Base-by-base conservation (phyloP, 306 rosid genomes). In the Acacia acuminata region DNA sequence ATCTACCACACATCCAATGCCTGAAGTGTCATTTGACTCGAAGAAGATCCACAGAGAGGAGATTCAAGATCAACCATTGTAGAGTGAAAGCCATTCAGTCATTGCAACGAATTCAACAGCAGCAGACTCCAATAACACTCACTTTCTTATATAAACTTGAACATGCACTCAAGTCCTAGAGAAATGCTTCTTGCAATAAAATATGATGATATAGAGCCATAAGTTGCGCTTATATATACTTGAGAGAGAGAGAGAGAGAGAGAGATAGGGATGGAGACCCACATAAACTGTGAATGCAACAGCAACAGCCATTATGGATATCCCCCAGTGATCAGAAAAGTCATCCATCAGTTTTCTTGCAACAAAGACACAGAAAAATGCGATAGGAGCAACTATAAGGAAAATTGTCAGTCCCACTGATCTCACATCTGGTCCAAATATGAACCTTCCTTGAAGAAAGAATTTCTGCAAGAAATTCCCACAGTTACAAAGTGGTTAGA, bases 351-450 rank as follows among this genome's bases (percentile, higher is more conserved):
- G 89, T 84, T 92, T 94, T 82, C 90, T 84, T 84, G 94, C 99
- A 77, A 96, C 96, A 89, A 91, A 94, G 86, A 88, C 83, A 81
- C 99, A 96, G 96, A 96, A 96, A 84, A 87, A 80, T 19, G 94
- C 50, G 4, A 94, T 89, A 30, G 99, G 99, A 68, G 93, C 98
- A 85, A 96, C 94, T 53, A 96, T 90, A 56, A 96, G 96, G 77
- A 92, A 88, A 81, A 96, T 80, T 56, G 99, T 96, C 87, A 96
- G 86, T 45, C 81, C 90, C 92, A 96, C 76, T 15, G 99, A 96
- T 88, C 99, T 91, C 83, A 91, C 97, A 91, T 96, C 99, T 30
- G 99, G 99, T 79, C 99, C 99, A 56, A 96, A 96, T 83, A 96
- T 91, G 86, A 96, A 91, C 90, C 94, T 96, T n/a, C 99, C 99